A percentile compares a stretch with the other conserved stretches of the same genome.
Evolutionary conservation across 1,284 basidiomycete genomes (phyloP).

Genomic region (Pseudozyma flocculosa): DNA sequence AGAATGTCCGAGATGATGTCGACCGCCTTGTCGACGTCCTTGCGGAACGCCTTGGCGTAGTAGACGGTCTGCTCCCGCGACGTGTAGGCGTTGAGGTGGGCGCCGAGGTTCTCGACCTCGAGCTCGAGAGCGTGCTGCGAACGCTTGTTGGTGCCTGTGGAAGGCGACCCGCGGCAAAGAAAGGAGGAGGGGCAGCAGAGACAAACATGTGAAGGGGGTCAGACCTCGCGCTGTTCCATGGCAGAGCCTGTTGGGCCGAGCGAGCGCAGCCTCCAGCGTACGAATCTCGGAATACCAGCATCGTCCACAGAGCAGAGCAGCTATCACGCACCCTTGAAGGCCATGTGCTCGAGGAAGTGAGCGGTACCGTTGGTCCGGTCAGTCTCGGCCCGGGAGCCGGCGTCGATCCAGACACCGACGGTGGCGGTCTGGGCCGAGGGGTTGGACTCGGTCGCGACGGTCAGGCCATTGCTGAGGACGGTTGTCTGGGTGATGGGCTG

Average conservation of each 20-base stretch:
- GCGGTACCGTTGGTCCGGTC: conserved; percentile 92
- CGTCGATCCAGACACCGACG: conserved; percentile 98
- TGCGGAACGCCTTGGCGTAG: conserved; percentile 97
- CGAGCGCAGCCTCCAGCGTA: too few species aligned
- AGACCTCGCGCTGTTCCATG: too few species aligned
- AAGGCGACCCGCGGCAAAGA: conserved; percentile 1
- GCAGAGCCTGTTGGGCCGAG: too few species aligned
- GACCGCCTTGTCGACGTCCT: conserved; percentile 87
- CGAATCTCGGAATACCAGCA: too few species aligned
- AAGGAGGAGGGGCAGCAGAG: neutral
- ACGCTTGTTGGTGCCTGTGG: conserved; percentile 77
- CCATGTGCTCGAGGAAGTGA: conserved; percentile 99
- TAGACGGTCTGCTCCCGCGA: conserved; percentile 99
- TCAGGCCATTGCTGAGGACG: conserved; percentile 54
- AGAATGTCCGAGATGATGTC: conserved; percentile 98
- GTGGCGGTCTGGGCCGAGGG: conserved; percentile 95
- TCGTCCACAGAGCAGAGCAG: too few species aligned
- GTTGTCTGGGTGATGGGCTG: conserved; percentile 52
- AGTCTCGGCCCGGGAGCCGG: conserved; percentile 93
- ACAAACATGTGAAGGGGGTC: neutral
- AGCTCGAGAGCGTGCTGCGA: conserved; percentile 90
- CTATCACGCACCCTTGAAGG: conserved; percentile 59
- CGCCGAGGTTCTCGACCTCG: conserved; percentile 97
- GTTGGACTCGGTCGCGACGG: conserved; percentile 70
- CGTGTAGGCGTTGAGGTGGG: conserved; percentile 97